phyloP scores from a whole-genome alignment of 257 asterid species.

The Knoxia roxburghii region DNA sequence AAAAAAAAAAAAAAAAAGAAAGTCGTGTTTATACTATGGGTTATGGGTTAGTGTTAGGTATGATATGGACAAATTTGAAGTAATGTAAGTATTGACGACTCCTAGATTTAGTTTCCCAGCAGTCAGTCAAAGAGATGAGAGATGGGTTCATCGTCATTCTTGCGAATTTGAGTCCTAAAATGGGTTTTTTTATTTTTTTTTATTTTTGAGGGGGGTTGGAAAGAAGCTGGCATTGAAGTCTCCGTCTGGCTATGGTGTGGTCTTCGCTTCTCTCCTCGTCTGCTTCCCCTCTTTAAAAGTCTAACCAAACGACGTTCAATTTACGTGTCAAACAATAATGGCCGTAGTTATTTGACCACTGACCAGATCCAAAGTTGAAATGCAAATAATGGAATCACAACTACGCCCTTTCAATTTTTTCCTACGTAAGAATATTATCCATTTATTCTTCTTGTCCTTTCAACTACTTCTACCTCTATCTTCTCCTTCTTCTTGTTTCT shows the following conservation, averaged over 20 bases:
- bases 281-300: background rate
- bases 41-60: too few species aligned
- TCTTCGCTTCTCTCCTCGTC: background rate
- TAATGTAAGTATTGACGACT: too few species aligned
- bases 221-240: conserved; percentile 7
- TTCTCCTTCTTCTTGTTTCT: background rate
- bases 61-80: too few species aligned
- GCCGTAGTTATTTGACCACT: conserved; percentile 17
- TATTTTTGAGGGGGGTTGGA: too few species aligned
- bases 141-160: background rate
- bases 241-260: background rate
- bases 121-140: too few species aligned
- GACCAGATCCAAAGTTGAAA: background rate
- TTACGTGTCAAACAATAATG: conserved; percentile 15
- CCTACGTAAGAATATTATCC: background rate
- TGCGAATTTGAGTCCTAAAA: too few species aligned
- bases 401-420: background rate
- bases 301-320: conserved; percentile 4
- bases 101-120: too few species aligned
- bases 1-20: too few species aligned
- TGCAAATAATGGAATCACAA: background rate
- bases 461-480: background rate
- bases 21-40: too few species aligned
- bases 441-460: background rate
- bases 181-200: too few species aligned